A percentile compares a stretch with the other conserved stretches of the same genome.
These are phyloP conservation scores for Fusarium sp. DNA, from an alignment of 2,329 filamentous ascomycete genomes.

Conservation along the genomic window DNA sequence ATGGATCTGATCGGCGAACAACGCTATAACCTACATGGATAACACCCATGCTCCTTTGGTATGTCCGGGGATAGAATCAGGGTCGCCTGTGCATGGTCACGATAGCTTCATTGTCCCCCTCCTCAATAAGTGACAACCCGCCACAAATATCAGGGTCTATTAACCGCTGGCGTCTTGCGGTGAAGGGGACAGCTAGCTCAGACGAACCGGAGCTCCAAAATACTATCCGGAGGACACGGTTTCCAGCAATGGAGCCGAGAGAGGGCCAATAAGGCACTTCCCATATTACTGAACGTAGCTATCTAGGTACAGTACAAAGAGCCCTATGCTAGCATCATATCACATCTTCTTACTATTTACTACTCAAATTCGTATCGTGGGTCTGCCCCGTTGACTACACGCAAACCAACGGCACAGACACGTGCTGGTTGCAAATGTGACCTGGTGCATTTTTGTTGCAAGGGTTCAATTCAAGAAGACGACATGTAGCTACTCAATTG, in stretches of 20 bases:
- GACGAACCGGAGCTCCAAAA: conserved; percentile 31
- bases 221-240: conserved; percentile 25
- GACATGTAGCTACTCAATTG: conserved; percentile 1
- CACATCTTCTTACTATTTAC: conserved; percentile 1
- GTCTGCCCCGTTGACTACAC: conserved; percentile 34
- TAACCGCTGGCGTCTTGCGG: conserved; percentile 42
- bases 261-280: conserved; percentile 2
- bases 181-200: conserved; percentile 30
- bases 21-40: conserved; percentile 21
- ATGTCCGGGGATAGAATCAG: conserved; percentile 37
- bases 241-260: conserved; percentile 14
- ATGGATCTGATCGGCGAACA: conserved; percentile 12
- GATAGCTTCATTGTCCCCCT: conserved; percentile 44
- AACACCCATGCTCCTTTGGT: conserved; percentile 26
- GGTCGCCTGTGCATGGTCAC: conserved; percentile 48
- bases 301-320: conserved; percentile 7
- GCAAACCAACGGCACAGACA: conserved; percentile 47
- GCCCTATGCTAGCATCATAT: conserved; percentile 23
- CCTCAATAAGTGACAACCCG: conserved; percentile 32
- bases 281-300: conserved; percentile 5
- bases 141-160: conserved; percentile 32
- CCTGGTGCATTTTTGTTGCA: conserved; percentile 40
- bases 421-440: conserved; percentile 46
- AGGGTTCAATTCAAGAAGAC: conserved; percentile 13
- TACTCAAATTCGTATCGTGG: conserved; percentile 15